phyloP scores from a whole-genome alignment of 2,329 filamentous ascomycete species.

The Epichloe baconii region DNA sequence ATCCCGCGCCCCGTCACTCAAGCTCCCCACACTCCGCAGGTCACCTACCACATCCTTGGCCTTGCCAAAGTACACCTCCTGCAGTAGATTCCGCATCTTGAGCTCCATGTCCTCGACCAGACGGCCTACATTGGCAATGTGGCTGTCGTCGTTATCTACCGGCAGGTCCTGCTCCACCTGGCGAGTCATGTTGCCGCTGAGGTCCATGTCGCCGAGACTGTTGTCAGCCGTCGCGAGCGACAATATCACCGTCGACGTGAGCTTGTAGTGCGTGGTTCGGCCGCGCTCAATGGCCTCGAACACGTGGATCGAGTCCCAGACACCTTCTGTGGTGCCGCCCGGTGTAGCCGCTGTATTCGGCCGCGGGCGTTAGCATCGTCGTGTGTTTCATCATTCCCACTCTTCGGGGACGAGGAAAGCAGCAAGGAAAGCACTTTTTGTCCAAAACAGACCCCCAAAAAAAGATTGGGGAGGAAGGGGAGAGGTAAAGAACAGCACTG shows the following conservation, averaged over 20 bases:
- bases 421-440: background rate
- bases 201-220: conserved; percentile 70
- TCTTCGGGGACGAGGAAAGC: background rate
- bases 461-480: background rate
- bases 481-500: conserved; percentile 17
- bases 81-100: conserved; percentile 95
- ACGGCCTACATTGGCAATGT: conserved; percentile 88
- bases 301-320: conserved; percentile 98
- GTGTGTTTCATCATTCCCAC: background rate
- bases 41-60: conserved; percentile 97
- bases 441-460: background rate
- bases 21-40: conserved; percentile 68
- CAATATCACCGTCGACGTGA: conserved; percentile 92
- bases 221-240: conserved; percentile 53
- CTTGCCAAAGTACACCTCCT: conserved; percentile 99
- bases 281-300: conserved; percentile 92
- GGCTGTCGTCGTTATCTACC: conserved; percentile 79
- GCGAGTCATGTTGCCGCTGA: conserved; percentile 94
- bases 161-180: conserved; percentile 88
- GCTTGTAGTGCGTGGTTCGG: conserved; percentile 88
- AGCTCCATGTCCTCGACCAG: conserved; percentile 99
- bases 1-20: conserved; percentile 77
- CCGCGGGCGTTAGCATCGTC: background rate
- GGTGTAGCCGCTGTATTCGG: conserved; percentile 45
- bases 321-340: conserved; percentile 55